A percentile compares a stretch with the other conserved stretches of the same genome.
Evolutionary conservation across 768 basidiomycete species (phyloP).

Genomic region (Pisolithus tinctorius): DNA sequence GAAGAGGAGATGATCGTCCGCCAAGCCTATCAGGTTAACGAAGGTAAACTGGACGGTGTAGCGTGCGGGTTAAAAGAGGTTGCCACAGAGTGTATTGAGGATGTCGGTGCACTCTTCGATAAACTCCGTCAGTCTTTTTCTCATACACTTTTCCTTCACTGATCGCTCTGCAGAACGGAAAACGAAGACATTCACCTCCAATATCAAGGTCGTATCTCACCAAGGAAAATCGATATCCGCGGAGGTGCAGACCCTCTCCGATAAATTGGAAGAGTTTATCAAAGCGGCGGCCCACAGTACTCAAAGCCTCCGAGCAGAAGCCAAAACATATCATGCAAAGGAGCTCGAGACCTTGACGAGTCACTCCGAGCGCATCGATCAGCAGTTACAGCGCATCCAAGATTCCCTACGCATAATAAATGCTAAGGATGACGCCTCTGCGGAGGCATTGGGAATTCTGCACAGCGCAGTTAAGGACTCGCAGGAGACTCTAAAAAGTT

Average conservation of each 20-base stretch:
- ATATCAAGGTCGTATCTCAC: slow-evolving; percentile 55
- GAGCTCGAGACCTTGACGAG: slow-evolving; percentile 48
- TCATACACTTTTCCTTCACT: slow-evolving; percentile 4
- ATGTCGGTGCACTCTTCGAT: slow-evolving; percentile 65
- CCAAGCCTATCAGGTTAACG: slow-evolving; percentile 71
- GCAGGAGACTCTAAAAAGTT: slow-evolving; percentile 44
- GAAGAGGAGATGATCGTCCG: slow-evolving; percentile 78
- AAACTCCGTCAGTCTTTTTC: slow-evolving; percentile 63
- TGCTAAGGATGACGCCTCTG: slow-evolving; percentile 47
- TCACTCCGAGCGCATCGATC: slow-evolving; percentile 48
- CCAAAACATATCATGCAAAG: slow-evolving; percentile 47
- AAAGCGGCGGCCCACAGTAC: slow-evolving; percentile 49
- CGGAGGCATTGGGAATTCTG: slow-evolving; percentile 43
- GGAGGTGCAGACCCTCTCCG: slow-evolving; percentile 46
- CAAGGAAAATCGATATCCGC: slow-evolving; percentile 55
- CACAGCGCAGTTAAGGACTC: slow-evolving; percentile 46
- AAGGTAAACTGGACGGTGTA: slow-evolving; percentile 61
- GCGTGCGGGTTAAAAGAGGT: slow-evolving; percentile 63
- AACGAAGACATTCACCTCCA: slow-evolving; percentile 51
- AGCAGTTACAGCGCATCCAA: slow-evolving; percentile 50
- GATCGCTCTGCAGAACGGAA: slow-evolving; percentile 57
- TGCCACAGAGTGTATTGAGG: slow-evolving; percentile 59
- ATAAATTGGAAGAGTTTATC: slow-evolving; percentile 56
- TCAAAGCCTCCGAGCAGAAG: slow-evolving; percentile 46
- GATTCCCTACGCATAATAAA: slow-evolving; percentile 48